A percentile compares a stretch with the other conserved stretches of the same genome.
phyloP scores from a whole-genome alignment of 352 stramenopile species.

The Phytophthora gonapodyides region DNA sequence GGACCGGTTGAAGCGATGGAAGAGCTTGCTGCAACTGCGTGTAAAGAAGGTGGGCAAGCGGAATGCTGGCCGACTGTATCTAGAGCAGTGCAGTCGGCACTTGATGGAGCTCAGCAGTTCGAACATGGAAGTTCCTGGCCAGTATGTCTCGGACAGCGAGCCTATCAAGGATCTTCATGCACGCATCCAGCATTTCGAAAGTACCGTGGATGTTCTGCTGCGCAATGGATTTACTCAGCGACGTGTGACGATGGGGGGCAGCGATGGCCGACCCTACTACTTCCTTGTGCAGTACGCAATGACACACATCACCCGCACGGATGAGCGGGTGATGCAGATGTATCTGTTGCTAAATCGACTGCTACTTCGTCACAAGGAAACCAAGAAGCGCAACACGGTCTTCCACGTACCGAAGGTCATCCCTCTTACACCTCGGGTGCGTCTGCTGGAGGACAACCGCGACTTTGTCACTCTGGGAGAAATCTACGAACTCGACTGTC shows the following conservation, averaged over 20 bases:
- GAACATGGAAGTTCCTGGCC: slow-evolving; percentile 91
- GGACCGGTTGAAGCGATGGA: slow-evolving; percentile 91
- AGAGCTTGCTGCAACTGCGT: slow-evolving; percentile 85
- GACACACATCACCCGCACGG: slow-evolving; percentile 93
- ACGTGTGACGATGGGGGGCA: slow-evolving; percentile 90
- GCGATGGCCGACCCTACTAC: slow-evolving; percentile 87
- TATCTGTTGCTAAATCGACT: slow-evolving; percentile 90
- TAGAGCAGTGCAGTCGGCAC: slow-evolving; percentile 90
- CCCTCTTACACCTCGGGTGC: slow-evolving; percentile 90
- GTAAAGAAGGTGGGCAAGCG: slow-evolving; percentile 79
- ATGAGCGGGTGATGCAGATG: slow-evolving; percentile 95
- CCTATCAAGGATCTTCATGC: slow-evolving; percentile 92
- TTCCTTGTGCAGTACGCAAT: slow-evolving; percentile 94
- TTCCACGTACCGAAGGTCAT: slow-evolving; percentile 93
- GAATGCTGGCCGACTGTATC: slow-evolving; percentile 69
- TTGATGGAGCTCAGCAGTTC: slow-evolving; percentile 88
- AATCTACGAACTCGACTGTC: slow-evolving; percentile 84
- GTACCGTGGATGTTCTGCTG: slow-evolving; percentile 81
- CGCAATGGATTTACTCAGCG: slow-evolving; percentile 91
- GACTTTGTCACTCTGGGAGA: slow-evolving; percentile 88
- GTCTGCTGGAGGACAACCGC: slow-evolving; percentile 84
- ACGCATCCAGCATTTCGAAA: slow-evolving; percentile 91
- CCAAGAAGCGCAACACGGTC: slow-evolving; percentile 85
- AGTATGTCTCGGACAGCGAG: slow-evolving; percentile 92
- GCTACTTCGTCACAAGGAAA: slow-evolving; percentile 86